Evolutionary conservation across 2,329 filamentous ascomycete species (phyloP).

Genomic region (Aspergillus novofumigatus): DNA sequence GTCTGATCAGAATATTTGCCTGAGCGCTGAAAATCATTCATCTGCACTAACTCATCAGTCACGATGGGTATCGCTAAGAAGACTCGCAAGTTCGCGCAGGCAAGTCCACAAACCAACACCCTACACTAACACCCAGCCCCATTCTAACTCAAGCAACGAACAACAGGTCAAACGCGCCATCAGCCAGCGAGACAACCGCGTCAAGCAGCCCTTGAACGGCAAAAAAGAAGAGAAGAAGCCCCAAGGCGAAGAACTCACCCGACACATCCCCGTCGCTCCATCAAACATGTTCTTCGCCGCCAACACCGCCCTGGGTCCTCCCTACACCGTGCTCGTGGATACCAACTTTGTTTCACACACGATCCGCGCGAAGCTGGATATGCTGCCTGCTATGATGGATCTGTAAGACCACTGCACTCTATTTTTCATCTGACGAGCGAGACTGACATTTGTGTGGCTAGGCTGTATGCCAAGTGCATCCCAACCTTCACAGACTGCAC

Average conservation of each 20-base stretch:
- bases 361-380: constrained; percentile 82
- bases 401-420: constrained; percentile 28
- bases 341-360: constrained; percentile 91
- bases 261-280: constrained; percentile 50
- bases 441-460: constrained; percentile 4
- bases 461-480: constrained; percentile 84
- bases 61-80: constrained; percentile 86
- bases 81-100: constrained; percentile 82
- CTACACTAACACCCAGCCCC: constrained; percentile 19
- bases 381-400: constrained; percentile 89
- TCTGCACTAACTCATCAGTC: background rate
- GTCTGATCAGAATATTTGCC: background rate
- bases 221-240: constrained; percentile 12
- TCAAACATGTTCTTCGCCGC: constrained; percentile 83
- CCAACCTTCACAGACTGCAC: constrained; percentile 82
- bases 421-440: background rate
- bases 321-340: constrained; percentile 76
- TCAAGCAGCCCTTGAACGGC: constrained; percentile 11
- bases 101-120: constrained; percentile 58
- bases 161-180: constrained; percentile 20
- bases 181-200: constrained; percentile 17
- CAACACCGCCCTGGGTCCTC: constrained; percentile 80
- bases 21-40: background rate
- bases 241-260: constrained; percentile 14
- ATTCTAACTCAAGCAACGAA: background rate